phyloP scores from a whole-genome alignment of 2,329 filamentous ascomycete genomes.

The Metarhizium guizhouense region DNA sequence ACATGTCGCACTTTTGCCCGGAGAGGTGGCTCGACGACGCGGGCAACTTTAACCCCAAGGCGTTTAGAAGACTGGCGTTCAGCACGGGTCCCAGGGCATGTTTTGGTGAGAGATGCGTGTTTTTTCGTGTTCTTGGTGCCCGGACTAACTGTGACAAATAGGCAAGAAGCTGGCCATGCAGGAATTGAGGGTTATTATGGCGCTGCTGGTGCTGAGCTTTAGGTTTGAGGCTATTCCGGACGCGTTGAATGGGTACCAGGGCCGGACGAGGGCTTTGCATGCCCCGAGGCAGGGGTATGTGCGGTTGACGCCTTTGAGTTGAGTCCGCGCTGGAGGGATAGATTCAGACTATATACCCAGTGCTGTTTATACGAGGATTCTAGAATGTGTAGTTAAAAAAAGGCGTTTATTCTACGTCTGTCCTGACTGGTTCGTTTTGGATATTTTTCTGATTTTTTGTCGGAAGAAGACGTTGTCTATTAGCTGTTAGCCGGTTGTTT shows the following conservation, averaged over 20 bases:
- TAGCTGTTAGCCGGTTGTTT: too few relatives aligned
- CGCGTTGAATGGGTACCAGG: not conserved
- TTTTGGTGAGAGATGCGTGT: not conserved
- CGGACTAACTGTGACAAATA: not conserved
- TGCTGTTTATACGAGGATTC: too few relatives aligned
- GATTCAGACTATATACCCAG: too few relatives aligned
- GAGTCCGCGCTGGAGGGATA: not conserved
- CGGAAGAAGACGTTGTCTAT: too few relatives aligned
- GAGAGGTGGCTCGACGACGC: constrained; percentile 7
- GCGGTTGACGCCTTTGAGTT: not conserved
- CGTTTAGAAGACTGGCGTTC: not conserved
- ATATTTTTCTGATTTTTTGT: too few relatives aligned
- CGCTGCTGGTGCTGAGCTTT: not conserved
- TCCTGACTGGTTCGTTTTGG: too few relatives aligned
- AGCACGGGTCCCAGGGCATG: not conserved
- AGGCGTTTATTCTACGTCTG: too few relatives aligned
- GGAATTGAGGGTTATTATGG: not conserved
- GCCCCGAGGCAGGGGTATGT: not conserved
- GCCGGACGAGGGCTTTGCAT: not conserved
- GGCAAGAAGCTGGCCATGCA: constrained; percentile 2
- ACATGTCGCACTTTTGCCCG: constrained; percentile 7
- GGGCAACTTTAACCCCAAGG: not conserved
- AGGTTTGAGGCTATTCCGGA: not conserved
- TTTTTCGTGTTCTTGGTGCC: too few relatives aligned
- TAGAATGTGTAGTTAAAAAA: too few relatives aligned